Conservation (phyloP, 2,329 filamentous ascomycete species). For the Aspergillus awamori region DNA sequence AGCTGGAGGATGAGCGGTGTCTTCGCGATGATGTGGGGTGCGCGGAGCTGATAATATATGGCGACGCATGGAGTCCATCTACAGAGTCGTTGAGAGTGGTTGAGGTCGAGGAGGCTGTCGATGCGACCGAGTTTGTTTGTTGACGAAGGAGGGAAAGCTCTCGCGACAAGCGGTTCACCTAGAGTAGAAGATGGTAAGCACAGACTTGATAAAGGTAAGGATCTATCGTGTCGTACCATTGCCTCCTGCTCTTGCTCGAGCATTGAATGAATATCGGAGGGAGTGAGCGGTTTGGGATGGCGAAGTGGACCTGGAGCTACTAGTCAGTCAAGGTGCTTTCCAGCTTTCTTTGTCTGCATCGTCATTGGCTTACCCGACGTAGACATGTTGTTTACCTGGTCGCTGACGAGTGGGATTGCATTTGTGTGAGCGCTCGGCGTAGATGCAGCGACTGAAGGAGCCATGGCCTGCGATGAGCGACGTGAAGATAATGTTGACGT, state of each 20-base stretch:
- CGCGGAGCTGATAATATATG: conserved; percentile 50
- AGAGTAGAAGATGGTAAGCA: conserved; percentile 9
- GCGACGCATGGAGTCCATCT: conserved; percentile 46
- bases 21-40: conserved; percentile 59
- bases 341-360: not conserved
- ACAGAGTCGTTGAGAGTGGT: conserved; percentile 53
- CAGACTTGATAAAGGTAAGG: not conserved
- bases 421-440: conserved; percentile 32
- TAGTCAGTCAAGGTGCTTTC: conserved; percentile 2
- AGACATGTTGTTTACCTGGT: conserved; percentile 41
- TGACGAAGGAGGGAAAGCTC: conserved; percentile 83
- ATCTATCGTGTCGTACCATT: conserved; percentile 62
- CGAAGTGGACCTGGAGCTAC: conserved; percentile 67
- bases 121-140: conserved; percentile 65
- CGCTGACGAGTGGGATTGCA: conserved; percentile 30
- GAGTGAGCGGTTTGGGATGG: conserved; percentile 84
- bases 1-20: conserved; percentile 59
- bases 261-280: conserved; percentile 84
- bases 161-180: conserved; percentile 91
- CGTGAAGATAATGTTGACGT: conserved; percentile 42
- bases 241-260: conserved; percentile 95
- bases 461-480: conserved; percentile 53
- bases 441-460: conserved; percentile 40
- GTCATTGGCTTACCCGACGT: conserved; percentile 42
- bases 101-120: conserved; percentile 61